Conservation (phyloP, 257 asterid genomes). For the Echites panduratus region DNA sequence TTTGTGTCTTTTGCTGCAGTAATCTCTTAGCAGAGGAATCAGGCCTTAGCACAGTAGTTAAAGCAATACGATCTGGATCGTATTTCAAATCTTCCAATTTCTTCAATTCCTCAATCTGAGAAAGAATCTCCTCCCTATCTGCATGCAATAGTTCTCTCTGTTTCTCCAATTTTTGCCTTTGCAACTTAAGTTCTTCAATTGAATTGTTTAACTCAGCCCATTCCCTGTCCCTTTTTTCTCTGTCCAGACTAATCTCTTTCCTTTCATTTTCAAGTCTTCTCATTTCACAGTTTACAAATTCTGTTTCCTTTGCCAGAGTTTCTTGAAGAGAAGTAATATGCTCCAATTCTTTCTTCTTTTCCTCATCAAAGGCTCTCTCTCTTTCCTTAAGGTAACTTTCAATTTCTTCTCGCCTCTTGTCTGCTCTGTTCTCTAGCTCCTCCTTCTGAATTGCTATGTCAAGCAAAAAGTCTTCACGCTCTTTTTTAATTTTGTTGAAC, state of each 20-base stretch:
- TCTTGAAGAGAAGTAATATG: slow-evolving; percentile 56
- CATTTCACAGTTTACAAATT: slow-evolving; percentile 69
- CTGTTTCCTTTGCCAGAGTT: slow-evolving; percentile 57
- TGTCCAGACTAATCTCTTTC: slow-evolving; percentile 63
- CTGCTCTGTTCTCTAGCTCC: slow-evolving; percentile 64
- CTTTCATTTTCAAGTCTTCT: slow-evolving; percentile 67
- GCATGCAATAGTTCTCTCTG: slow-evolving; percentile 81
- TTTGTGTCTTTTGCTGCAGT: slow-evolving; percentile 26
- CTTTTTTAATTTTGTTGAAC: slow-evolving; percentile 74
- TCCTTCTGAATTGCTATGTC: slow-evolving; percentile 72
- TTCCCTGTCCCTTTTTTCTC: slow-evolving; percentile 74
- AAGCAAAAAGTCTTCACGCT: slow-evolving; percentile 58
- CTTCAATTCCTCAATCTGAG: slow-evolving; percentile 67
- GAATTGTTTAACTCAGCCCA: slow-evolving; percentile 74
- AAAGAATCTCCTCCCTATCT: slow-evolving; percentile 74
- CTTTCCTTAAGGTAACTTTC: slow-evolving; percentile 61
- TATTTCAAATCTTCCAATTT: slow-evolving; percentile 69
- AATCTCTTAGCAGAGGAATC: slow-evolving; percentile 31
- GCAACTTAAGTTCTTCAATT: slow-evolving; percentile 74
- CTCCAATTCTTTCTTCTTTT: slow-evolving; percentile 60
- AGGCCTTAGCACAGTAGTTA: slow-evolving; percentile 40
- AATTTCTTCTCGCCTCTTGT: slow-evolving; percentile 76
- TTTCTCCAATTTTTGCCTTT: slow-evolving; percentile 83
- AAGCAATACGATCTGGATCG: slow-evolving; percentile 54
- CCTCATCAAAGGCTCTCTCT: slow-evolving; percentile 70